Evolutionary conservation across 2,329 filamentous ascomycete species (phyloP).

Genomic region (Curvularia spicifera): DNA sequence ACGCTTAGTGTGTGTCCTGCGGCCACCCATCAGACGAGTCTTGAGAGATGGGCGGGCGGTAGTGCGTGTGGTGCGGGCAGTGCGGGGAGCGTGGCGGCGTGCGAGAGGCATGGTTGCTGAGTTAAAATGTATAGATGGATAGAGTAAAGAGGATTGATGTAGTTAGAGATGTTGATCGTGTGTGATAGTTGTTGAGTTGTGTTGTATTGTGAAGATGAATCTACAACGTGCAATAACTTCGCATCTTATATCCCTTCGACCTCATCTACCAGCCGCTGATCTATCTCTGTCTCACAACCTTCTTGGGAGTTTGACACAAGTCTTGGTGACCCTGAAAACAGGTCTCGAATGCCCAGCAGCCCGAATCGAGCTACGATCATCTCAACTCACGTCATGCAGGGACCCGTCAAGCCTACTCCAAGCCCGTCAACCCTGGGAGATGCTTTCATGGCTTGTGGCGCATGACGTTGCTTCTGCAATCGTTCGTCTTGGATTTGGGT

Average conservation of each 20-base stretch:
- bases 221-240: background rate
- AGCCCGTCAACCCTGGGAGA: background rate
- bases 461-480: constrained; percentile 23
- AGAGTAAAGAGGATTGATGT: background rate
- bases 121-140: constrained; percentile 11
- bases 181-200: background rate
- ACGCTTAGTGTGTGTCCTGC: constrained; percentile 45
- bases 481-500: background rate
- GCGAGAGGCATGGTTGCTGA: constrained; percentile 38
- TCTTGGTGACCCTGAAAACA: constrained; percentile 26
- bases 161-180: background rate
- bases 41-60: constrained; percentile 59
- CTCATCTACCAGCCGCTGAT: background rate
- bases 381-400: constrained; percentile 37
- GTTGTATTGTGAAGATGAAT: constrained; percentile 2
- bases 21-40: constrained; percentile 59
- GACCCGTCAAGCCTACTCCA: constrained; percentile 14
- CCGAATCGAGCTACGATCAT: constrained; percentile 20
- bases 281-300: background rate
- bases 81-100: constrained; percentile 31
- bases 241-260: constrained; percentile 16
- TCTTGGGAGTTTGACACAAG: background rate
- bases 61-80: constrained; percentile 26
- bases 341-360: constrained; percentile 22
- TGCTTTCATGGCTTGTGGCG: constrained; percentile 19